These are phyloP conservation scores for Barnettozyma populi DNA, from an alignment of 805 yeast genomes.

Conservation along the genomic window DNA sequence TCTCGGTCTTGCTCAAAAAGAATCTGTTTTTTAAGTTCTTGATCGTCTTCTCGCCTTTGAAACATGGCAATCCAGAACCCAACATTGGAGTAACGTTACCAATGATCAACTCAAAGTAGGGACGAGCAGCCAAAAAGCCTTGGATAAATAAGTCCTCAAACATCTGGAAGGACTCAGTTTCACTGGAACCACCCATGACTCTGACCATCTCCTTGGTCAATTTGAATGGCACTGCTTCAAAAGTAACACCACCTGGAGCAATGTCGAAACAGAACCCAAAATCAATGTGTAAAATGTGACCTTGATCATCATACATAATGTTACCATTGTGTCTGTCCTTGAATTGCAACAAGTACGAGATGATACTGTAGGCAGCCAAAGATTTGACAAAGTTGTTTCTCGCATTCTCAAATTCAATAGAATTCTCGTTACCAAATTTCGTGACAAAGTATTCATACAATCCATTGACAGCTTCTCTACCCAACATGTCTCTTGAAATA, in stretches of 20 bases:
- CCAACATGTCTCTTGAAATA: slow-evolving; percentile 94
- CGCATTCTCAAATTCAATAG: slow-evolving; percentile 85
- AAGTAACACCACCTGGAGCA: slow-evolving; percentile 97
- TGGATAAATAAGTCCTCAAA: slow-evolving; percentile 94
- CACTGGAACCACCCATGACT: slow-evolving; percentile 88
- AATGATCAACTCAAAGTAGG: slow-evolving; percentile 79
- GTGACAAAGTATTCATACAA: slow-evolving; percentile 85
- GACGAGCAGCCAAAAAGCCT: slow-evolving; percentile 83
- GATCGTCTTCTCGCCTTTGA: slow-evolving; percentile 77
- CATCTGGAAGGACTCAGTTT: slow-evolving; percentile 85
- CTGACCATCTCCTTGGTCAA: slow-evolving; percentile 93
- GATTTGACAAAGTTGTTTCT: slow-evolving; percentile 90
- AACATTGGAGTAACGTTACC: slow-evolving; percentile 89
- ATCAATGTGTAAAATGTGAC: slow-evolving; percentile 93
- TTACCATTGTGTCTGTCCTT: slow-evolving; percentile 99
- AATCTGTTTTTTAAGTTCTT: slow-evolving; percentile 72
- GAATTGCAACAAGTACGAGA: slow-evolving; percentile 85
- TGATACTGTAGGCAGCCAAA: slow-evolving; percentile 88
- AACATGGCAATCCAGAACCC: slow-evolving; percentile 93
- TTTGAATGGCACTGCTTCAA: slow-evolving; percentile 97
- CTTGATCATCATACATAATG: slow-evolving; percentile 91
- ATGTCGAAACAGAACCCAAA: slow-evolving; percentile 98
- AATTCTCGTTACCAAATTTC: slow-evolving; percentile 91
- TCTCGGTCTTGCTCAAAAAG: slow-evolving; percentile 73
- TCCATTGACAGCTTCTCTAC: slow-evolving; percentile 98